Evolutionary conservation across 305 asterid genomes (phyloP).

Genomic region (Solanum hybrid): DNA sequence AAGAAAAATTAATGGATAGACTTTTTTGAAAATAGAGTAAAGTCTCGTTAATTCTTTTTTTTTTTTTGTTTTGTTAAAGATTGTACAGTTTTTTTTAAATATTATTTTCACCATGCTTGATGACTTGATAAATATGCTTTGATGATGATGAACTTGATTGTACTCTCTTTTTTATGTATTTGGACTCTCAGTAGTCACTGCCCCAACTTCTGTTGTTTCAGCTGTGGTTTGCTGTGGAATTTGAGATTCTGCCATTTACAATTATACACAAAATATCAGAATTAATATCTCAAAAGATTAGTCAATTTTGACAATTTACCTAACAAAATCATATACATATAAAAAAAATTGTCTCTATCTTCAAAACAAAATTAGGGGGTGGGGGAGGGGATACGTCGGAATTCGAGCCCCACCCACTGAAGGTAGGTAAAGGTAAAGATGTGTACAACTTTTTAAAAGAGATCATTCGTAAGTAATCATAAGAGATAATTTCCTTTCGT

Average conservation of each 20-base stretch:
- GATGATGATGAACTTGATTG: background rate
- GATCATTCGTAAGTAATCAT: background rate
- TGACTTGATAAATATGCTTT: background rate
- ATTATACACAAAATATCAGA: background rate
- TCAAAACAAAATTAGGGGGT: too few relatives aligned
- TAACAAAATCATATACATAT: too few relatives aligned
- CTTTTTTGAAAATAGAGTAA: constrained; percentile 4
- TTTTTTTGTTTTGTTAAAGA: background rate
- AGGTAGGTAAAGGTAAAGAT: too few relatives aligned
- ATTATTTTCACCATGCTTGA: background rate
- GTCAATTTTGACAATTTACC: too few relatives aligned
- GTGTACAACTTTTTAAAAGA: too few relatives aligned
- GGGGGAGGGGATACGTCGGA: too few relatives aligned
- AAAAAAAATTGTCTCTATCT: background rate
- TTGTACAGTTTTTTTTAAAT: background rate
- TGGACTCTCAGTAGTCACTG: constrained; percentile 45
- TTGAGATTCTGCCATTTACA: constrained; percentile 31
- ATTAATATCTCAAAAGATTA: too few relatives aligned
- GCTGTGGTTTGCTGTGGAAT: constrained; percentile 47
- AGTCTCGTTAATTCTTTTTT: constrained; percentile 1
- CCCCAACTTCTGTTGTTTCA: constrained; percentile 50
- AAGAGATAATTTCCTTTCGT: background rate
- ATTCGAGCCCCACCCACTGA: too few relatives aligned
- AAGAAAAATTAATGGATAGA: constrained; percentile 15
- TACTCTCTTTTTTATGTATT: constrained; percentile 24